Evolutionary conservation across 371 early-diverging fungal species (phyloP), one percentile per base, ranked within the genome.

Genomic region (Apophysomyces sp.): DNA sequence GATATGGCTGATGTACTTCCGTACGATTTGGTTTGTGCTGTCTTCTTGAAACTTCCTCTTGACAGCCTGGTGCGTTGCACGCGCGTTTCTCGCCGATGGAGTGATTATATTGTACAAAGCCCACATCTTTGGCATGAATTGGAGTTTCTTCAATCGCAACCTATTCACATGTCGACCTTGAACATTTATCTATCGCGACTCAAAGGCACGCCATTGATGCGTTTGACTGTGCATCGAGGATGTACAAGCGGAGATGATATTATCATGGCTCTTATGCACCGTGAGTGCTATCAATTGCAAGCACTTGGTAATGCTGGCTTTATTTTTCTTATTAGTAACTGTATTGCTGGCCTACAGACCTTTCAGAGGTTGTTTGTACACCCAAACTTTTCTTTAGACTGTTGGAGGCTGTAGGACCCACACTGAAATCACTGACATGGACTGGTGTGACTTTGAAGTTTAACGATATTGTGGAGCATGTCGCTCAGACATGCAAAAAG

Each of bases 71-170:
- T 62, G 2, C 51, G 51, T 9, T 72, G 71, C 41, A 62, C 62
- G 2, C 34, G 65, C 1, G 76, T 72, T 0, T 76, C 71, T 0
- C 61, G 41, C 2, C 54, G 37, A 0, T 76, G 76, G 76, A 55
- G 61, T 21, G 16, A 36, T 0, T 72, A 58, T 37, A 39, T 72
- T 2, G 27, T n/a, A 52, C 0, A 16, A 55, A 63, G 27, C 6
- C 57, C 63, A 4, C 56, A 52, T 28, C 53, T 76, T 4, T 76
- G 73, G 76, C 66, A 62, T 29, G 39, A 65, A 16, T 55, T 76
- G 2, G 58, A 65, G 4, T 67, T 75, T 40, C 12, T n/a, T 12
- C 61, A 59, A n/a, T 30, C 62, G 8, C 24, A 58, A 9, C 32
- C 57, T 7, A 3, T 34, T 34, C 13, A 4, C 8, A 34, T 34